Evolutionary conservation across 371 early-diverging fungal genomes (phyloP).

Genomic region (Amoeboaphelidium protococcarum): DNA sequence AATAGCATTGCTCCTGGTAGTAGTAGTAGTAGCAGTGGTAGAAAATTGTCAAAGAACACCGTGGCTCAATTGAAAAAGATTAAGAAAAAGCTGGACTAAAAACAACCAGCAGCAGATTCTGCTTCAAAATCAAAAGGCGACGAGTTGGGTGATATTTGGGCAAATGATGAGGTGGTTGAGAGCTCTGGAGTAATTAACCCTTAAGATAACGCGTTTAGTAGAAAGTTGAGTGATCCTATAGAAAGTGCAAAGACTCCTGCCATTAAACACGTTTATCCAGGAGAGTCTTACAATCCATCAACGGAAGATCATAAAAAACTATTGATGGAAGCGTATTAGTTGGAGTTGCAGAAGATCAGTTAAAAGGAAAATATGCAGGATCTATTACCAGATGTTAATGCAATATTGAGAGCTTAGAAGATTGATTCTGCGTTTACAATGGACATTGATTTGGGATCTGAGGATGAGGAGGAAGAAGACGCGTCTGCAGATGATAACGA

Average conservation of each 20-base stretch:
- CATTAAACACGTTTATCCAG: constrained; percentile 44
- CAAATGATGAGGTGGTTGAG: neutral
- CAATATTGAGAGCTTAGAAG: constrained; percentile 6
- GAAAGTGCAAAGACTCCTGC: constrained; percentile 26
- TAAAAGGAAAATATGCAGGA: constrained; percentile 12
- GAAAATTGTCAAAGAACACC: neutral
- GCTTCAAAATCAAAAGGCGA: neutral
- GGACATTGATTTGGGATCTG: constrained; percentile 9
- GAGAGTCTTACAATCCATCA: constrained; percentile 70
- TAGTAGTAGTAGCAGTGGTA: neutral
- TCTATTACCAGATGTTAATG: constrained; percentile 11
- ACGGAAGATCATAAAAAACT: constrained; percentile 39
- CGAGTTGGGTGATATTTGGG: constrained; percentile 2
- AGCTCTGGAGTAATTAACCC: too few species aligned
- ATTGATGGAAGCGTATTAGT: constrained; percentile 14
- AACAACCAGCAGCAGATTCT: neutral
- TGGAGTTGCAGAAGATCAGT: constrained; percentile 19
- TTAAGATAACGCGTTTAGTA: too few species aligned
- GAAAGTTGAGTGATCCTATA: constrained; percentile 14
- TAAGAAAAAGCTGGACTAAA: neutral
- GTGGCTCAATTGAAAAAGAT: neutral
- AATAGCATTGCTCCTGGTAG: too few species aligned
- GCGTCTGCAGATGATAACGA: constrained; percentile 4
- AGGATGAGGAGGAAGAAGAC: constrained; percentile 7
- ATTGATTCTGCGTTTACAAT: neutral